A percentile compares a stretch with the other conserved stretches of the same genome.
These are phyloP conservation scores for Beverwykella pulmonaria DNA, from an alignment of 495 filamentous ascomycete genomes.

Conservation along the genomic window DNA sequence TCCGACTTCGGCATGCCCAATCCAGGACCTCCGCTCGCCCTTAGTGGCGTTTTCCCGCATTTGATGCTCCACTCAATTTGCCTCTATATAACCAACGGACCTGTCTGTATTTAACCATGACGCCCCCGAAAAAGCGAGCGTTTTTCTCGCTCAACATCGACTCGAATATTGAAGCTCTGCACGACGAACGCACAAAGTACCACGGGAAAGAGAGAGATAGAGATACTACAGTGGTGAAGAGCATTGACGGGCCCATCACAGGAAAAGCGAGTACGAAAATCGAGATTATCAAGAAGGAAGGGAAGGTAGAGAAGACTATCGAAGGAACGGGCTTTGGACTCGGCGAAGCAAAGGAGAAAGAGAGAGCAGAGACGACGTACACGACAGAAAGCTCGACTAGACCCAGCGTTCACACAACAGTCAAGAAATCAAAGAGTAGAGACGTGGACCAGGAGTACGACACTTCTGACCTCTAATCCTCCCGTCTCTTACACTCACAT, in stretches of 20 bases:
- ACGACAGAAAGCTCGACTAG: not conserved
- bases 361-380: not conserved
- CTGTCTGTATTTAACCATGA: not conserved
- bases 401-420: not conserved
- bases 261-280: slow-evolving; percentile 13
- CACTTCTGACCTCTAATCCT: slow-evolving; percentile 29
- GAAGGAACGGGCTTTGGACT: slow-evolving; percentile 13
- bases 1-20: slow-evolving; percentile 14
- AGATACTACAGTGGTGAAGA: not conserved
- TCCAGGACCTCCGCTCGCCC: slow-evolving; percentile 22
- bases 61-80: not conserved
- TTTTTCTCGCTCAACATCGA: slow-evolving; percentile 28
- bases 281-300: slow-evolving; percentile 14
- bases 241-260: not conserved
- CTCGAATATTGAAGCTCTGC: slow-evolving; percentile 14
- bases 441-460: slow-evolving; percentile 22
- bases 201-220: slow-evolving; percentile 9
- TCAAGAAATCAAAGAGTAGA: not conserved
- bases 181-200: slow-evolving; percentile 14
- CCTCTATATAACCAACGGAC: slow-evolving; percentile 4
- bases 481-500: not conserved
- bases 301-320: slow-evolving; percentile 6
- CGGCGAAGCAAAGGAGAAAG: not conserved
- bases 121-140: slow-evolving; percentile 5
- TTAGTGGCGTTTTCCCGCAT: slow-evolving; percentile 6